A percentile compares a stretch with the other conserved stretches of the same genome.
Evolutionary conservation across 257 asterid genomes (phyloP).

Genomic region (Anisodus tanguticus): DNA sequence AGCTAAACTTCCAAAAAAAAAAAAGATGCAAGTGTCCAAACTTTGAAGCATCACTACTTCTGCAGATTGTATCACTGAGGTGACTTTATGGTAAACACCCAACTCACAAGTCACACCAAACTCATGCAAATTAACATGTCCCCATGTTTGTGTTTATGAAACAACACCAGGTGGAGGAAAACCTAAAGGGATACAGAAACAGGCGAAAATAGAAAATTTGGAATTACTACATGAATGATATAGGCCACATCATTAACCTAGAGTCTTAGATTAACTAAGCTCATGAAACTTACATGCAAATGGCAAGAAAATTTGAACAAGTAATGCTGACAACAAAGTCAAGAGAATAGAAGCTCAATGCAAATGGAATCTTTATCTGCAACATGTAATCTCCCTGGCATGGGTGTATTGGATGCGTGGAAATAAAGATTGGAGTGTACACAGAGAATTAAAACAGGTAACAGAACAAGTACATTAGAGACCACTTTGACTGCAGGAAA

Average conservation of each 20-base stretch:
- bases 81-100: background rate
- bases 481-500: background rate
- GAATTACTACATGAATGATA: background rate
- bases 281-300: background rate
- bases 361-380: background rate
- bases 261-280: background rate
- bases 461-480: background rate
- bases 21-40: background rate
- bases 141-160: background rate
- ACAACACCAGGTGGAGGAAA: background rate
- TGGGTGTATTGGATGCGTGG: background rate
- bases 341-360: background rate
- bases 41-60: background rate
- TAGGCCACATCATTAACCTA: background rate
- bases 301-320: background rate
- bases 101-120: constrained; percentile 4
- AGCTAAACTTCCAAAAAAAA: background rate
- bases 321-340: background rate
- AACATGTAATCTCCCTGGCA: background rate
- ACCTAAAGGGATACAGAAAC: background rate
- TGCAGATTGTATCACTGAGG: background rate
- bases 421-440: background rate
- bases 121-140: background rate
- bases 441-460: background rate
- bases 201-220: background rate